Percentiles rank a stretch among this genome's conserved stretches.
These are phyloP conservation scores for Crataegus laevigata DNA, from an alignment of 306 rosid species.

Conservation along the genomic window DNA sequence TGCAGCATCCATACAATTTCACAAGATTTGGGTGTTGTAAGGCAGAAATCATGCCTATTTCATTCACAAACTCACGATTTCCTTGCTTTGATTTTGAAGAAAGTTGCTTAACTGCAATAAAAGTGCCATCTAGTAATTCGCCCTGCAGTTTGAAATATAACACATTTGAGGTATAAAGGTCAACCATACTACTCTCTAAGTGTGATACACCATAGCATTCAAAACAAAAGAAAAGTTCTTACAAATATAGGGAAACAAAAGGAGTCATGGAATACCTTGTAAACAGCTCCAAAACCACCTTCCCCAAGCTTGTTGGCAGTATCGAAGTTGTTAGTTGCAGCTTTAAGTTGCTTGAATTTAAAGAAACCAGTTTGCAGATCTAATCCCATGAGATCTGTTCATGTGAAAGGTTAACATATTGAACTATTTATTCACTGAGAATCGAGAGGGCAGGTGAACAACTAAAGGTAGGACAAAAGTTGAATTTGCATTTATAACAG, in stretches of 20 bases:
- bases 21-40: conserved; percentile 27
- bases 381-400: neutral
- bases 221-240: neutral
- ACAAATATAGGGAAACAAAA: neutral
- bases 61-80: conserved; percentile 51
- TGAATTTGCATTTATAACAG: neutral
- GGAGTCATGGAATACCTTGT: conserved; percentile 34
- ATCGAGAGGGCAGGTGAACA: neutral
- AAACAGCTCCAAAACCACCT: conserved; percentile 82
- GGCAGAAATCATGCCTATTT: conserved; percentile 55
- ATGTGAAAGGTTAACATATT: neutral
- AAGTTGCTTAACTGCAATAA: conserved; percentile 51
- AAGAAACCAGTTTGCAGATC: conserved; percentile 4
- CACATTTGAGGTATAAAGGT: neutral
- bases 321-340: conserved; percentile 51
- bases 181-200: neutral
- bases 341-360: conserved; percentile 1
- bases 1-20: conserved; percentile 17
- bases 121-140: conserved; percentile 40
- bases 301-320: conserved; percentile 52
- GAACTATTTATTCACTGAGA: neutral
- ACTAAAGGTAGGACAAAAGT: neutral
- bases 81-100: conserved; percentile 54
- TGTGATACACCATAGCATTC: neutral
- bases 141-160: conserved; percentile 27